Percentiles rank a stretch among this genome's conserved stretches.
These are phyloP conservation scores for Pisolithus microcarpus DNA, from an alignment of 768 basidiomycete species.

Conservation along the genomic window DNA sequence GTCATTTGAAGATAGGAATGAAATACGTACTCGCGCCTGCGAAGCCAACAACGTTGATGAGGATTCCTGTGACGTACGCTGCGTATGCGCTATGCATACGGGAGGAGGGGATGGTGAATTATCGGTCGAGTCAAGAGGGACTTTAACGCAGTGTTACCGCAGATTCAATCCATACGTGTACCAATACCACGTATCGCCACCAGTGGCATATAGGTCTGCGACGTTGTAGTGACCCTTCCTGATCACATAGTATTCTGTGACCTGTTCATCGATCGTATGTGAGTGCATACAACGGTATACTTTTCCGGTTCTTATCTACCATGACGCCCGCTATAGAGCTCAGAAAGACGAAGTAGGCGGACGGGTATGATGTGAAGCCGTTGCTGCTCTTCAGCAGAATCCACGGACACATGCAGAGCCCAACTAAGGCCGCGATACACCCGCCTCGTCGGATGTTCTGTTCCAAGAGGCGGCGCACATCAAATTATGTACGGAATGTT, in stretches of 20 bases:
- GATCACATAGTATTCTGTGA: slow-evolving; percentile 74
- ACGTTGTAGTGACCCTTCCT: slow-evolving; percentile 66
- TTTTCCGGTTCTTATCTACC: slow-evolving; percentile 31
- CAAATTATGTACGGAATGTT: background rate
- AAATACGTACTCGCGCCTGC: slow-evolving; percentile 58
- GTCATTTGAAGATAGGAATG: too few relatives aligned
- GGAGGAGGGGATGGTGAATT: background rate
- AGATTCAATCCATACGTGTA: slow-evolving; percentile 72
- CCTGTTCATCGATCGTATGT: slow-evolving; percentile 30
- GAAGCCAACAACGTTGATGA: slow-evolving; percentile 80
- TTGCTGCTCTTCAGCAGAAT: slow-evolving; percentile 67
- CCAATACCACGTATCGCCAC: slow-evolving; percentile 69
- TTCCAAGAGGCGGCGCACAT: background rate
- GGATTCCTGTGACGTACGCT: slow-evolving; percentile 65
- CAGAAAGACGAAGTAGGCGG: slow-evolving; percentile 75
- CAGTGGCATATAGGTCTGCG: slow-evolving; percentile 57
- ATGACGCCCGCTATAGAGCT: slow-evolving; percentile 79
- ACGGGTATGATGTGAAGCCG: slow-evolving; percentile 73
- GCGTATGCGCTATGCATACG: slow-evolving; percentile 44
- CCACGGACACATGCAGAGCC: slow-evolving; percentile 72
- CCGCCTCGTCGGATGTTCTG: slow-evolving; percentile 82
- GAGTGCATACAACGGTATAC: background rate
- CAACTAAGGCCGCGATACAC: slow-evolving; percentile 74
- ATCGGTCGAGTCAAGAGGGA: too few relatives aligned
- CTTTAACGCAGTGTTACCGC: slow-evolving; percentile 32